These are phyloP conservation scores for Pleurozium schreberi DNA, from an alignment of 225 moss, liverwort and hornwort genomes.

Conservation along the genomic window DNA sequence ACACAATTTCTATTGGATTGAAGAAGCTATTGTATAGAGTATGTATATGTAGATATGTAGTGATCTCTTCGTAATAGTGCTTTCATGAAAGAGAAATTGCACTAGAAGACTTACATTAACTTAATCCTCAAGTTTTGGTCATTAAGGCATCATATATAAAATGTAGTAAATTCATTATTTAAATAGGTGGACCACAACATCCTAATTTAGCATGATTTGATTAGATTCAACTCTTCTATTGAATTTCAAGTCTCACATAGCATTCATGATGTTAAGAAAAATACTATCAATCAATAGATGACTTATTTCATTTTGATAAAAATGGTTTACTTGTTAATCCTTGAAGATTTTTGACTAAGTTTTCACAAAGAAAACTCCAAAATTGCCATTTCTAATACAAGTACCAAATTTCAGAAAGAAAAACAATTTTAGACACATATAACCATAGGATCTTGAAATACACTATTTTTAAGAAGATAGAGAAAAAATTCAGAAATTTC, in stretches of 20 bases:
- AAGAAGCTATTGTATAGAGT: neutral
- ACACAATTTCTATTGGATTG: neutral
- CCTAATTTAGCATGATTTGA: neutral
- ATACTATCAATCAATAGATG: neutral
- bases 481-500: no score
- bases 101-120: no score
- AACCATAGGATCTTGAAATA: no score
- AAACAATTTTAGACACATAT: no score
- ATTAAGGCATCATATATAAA: neutral
- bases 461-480: no score
- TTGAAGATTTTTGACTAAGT: no score
- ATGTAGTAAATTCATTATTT: neutral
- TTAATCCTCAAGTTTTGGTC: no score
- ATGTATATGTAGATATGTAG: neutral
- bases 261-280: neutral
- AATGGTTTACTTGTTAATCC: neutral
- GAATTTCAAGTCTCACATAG: neutral
- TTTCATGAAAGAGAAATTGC: fast-evolving
- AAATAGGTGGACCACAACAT: neutral
- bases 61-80: neutral
- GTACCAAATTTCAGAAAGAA: no score
- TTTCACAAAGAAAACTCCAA: no score
- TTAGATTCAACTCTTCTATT: neutral
- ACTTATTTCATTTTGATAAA: neutral
- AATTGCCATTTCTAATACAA: no score